A percentile compares a stretch with the other conserved stretches of the same genome.
Conservation (phyloP, 2,329 filamentous ascomycete genomes). For the Botrytis medusae region DNA sequence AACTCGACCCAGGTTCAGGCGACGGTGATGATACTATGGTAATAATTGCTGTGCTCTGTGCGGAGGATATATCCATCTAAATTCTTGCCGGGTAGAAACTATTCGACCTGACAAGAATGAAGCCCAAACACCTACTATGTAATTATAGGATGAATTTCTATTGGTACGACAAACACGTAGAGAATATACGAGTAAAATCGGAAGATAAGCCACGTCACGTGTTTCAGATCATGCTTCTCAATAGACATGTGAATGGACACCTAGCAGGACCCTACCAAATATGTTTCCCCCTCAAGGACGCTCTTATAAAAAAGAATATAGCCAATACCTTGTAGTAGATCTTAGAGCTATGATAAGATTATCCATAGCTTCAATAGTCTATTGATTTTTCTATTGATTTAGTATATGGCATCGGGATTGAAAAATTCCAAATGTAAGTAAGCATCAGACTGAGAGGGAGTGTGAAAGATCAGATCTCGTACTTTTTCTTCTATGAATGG, state of each 20-base stretch:
- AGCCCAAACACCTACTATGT: background rate
- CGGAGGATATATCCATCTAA: background rate
- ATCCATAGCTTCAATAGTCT: background rate
- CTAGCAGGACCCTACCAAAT: background rate
- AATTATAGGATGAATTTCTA: background rate
- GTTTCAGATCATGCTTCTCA: background rate
- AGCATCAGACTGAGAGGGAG: no score
- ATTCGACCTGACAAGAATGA: background rate
- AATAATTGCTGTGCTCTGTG: background rate
- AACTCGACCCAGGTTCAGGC: no score
- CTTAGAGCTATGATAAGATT: background rate
- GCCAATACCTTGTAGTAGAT: background rate
- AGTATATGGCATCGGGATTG: background rate
- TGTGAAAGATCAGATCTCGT: background rate
- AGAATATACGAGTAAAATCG: background rate
- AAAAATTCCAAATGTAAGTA: no score
- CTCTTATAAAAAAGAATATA: no score
- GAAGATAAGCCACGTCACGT: background rate
- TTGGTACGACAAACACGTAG: background rate
- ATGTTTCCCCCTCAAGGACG: background rate
- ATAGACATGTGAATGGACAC: background rate
- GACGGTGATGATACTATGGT: no score
- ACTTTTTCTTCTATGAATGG: background rate
- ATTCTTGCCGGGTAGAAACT: background rate
- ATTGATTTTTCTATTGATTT: background rate